These are phyloP conservation scores for Cercospora sp. DNA, from an alignment of 2,329 filamentous ascomycete genomes.

Conservation along the genomic window DNA sequence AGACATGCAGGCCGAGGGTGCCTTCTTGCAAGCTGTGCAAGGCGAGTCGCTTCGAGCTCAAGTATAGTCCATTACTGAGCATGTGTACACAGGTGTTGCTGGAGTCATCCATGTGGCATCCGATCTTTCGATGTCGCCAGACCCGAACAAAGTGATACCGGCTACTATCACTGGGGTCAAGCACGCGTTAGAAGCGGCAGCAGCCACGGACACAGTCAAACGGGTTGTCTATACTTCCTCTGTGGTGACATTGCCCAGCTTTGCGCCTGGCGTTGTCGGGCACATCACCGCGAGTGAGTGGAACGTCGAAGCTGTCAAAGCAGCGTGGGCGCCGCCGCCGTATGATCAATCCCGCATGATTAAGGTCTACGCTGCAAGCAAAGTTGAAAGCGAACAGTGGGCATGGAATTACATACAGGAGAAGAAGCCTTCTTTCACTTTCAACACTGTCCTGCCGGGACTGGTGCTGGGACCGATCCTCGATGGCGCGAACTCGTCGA, in stretches of 20 bases:
- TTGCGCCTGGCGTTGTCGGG: not conserved
- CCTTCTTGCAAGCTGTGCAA: conserved; percentile 1
- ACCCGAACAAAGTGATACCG: conserved; percentile 6
- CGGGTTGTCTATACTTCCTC: conserved; percentile 6
- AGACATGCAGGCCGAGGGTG: not conserved
- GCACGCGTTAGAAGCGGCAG: not conserved
- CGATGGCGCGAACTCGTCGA: not conserved
- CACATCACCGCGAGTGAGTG: not conserved
- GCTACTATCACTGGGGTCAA: not conserved
- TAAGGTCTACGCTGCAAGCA: not conserved
- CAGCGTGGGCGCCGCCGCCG: not conserved
- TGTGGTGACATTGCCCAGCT: not conserved
- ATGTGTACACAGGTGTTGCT: not conserved
- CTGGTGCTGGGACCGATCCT: not conserved
- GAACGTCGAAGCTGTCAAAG: not conserved
- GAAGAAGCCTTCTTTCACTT: not conserved
- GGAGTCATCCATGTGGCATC: conserved; percentile 5
- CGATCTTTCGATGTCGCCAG: conserved; percentile 6
- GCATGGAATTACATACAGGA: not conserved
- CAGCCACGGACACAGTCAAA: not conserved
- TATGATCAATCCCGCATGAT: not conserved
- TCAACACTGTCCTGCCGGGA: not conserved
- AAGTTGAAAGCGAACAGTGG: not conserved
- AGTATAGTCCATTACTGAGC: not conserved
- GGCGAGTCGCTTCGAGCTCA: not conserved